Evolutionary conservation across 768 basidiomycete genomes (phyloP), one percentile per base, ranked within the genome.

Genomic region (Trametes punicea): DNA sequence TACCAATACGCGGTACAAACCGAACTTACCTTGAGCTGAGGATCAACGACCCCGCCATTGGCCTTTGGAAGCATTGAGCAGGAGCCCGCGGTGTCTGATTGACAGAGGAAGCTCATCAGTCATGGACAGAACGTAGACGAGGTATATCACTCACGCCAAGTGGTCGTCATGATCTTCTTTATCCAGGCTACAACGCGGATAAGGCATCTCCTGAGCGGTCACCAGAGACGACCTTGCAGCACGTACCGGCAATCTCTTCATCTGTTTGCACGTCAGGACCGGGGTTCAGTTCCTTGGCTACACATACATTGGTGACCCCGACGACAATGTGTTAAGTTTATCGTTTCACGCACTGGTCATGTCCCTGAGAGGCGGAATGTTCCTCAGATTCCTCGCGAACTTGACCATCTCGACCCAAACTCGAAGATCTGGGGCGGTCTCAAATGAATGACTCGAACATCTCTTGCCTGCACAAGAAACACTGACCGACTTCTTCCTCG

Each of bases 21-120:
- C 16, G 11, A 36, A 47, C 53, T 13, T 18, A 75, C 74, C 55
- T 67, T 66, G 13, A 75, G 61, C 23, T 64, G 45, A 16, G 61
- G 47, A 47, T 75, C 71, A 9, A 78, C 75, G 25, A 76, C 75
- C 4, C 75, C 75, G n/a, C 62, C 63, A 25, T 71, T 61, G 9
- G 71, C 69, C 33, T 56, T 58, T 13, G 76, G 77, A 36, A 78
- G 64, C 67, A 79, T 73, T 7, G 73, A 72, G 51, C 70, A 70
- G 0, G 72, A 69, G 6, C 74, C 76, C 30, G 69, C 64, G n/a
- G 75, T 58, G 46, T 73, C 67, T 69, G 34, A 50, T 48, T 59
- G 15, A n/a, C 6, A 30, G 16, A 29, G 4, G 40, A 27, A 59
- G 30, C 27, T 8, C n/a, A 11, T 39, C 1, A 16, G 20, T 21